A percentile compares a stretch with the other conserved stretches of the same genome.
Evolutionary conservation across 2,329 filamentous ascomycete genomes (phyloP).

Genomic region (Lecanicillium sp.): DNA sequence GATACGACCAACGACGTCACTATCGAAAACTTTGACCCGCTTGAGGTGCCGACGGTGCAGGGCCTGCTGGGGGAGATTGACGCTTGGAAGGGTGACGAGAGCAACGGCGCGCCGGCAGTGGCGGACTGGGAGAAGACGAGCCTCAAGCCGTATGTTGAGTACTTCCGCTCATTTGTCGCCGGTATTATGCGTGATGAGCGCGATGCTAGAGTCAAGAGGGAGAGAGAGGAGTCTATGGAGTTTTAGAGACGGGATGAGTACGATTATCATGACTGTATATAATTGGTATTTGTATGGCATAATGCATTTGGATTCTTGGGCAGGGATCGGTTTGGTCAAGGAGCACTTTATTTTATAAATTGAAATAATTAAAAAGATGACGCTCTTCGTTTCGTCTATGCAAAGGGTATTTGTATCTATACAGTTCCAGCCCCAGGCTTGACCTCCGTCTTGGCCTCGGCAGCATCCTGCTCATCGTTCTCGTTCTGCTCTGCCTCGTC

Average conservation of each 20-base stretch:
- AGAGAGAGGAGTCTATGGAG: slow-evolving; percentile 48
- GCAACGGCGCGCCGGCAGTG: slow-evolving; percentile 36
- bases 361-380: not conserved
- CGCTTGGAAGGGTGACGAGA: slow-evolving; percentile 55
- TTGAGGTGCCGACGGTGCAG: slow-evolving; percentile 83
- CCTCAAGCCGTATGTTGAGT: slow-evolving; percentile 85
- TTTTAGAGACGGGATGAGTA: slow-evolving; percentile 33
- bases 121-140: slow-evolving; percentile 97
- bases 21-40: slow-evolving; percentile 79
- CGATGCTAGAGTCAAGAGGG: slow-evolving; percentile 48
- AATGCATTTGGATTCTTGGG: slow-evolving; percentile 2
- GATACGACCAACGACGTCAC: slow-evolving; percentile 50
- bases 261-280: slow-evolving; percentile 16
- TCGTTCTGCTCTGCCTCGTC: slow-evolving; percentile 20
- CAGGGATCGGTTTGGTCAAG: not conserved
- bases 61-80: slow-evolving; percentile 81
- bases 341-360: not conserved
- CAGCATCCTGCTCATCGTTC: slow-evolving; percentile 22
- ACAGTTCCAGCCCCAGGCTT: slow-evolving; percentile 20
- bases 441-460: slow-evolving; percentile 25
- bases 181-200: slow-evolving; percentile 71
- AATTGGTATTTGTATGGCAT: slow-evolving; percentile 3
- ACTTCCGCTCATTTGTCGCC: slow-evolving; percentile 77
- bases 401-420: slow-evolving; percentile 13
- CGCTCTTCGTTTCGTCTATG: slow-evolving; percentile 12